Evolutionary conservation across 352 stramenopile genomes (phyloP), one percentile per base, ranked within the genome.

Genomic region (Phytophthora crassamura): DNA sequence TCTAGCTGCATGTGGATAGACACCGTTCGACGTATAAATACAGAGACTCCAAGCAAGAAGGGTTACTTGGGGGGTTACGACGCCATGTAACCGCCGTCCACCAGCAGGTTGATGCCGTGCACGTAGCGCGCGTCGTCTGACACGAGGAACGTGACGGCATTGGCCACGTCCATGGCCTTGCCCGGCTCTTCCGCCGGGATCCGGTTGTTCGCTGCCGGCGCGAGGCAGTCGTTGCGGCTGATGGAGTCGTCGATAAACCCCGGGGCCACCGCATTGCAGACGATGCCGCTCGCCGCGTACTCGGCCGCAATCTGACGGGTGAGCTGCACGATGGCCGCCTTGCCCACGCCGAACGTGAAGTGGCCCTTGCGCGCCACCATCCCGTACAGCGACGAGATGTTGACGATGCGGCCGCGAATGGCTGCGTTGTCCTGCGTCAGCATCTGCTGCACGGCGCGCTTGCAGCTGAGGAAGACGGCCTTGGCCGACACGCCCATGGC

Each of bases 171-270:
- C 49, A 86, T 72, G 10, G 73, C 83, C 47, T 90, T 88, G 12
- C 79, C 82, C 1, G 77, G 67, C 30, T 70, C 67, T 45, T 90
- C 80, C 2, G 77, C 80, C 15, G 79, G 77, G 48, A 88, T 84
- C 34, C 82, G 77, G 58, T 88, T 82, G 28, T 52, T 76, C 4
- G 62, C 54, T 12, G 66, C 73, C 6, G 79, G 79, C 4, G 79
- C 55, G 45, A 90, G 71, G 36, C 79, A 88, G 49, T 89, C 82
- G 35, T 82, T 70, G 45, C 72, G 78, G 45, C 73, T 75, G 45
- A 83, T 83, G 33, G 80, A 87, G 64, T 91, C 80, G 52, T 89
- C 78, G 42, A 90, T 88, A 45, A 78, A 83, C 15, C 79, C 79
- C 0, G 82, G 77, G 5, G 80, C 79, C 7, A 89, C 78, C 1